A percentile compares a stretch with the other conserved stretches of the same genome.
phyloP scores from a whole-genome alignment of 345 rosid genomes.

The Lepidium aucheri region DNA sequence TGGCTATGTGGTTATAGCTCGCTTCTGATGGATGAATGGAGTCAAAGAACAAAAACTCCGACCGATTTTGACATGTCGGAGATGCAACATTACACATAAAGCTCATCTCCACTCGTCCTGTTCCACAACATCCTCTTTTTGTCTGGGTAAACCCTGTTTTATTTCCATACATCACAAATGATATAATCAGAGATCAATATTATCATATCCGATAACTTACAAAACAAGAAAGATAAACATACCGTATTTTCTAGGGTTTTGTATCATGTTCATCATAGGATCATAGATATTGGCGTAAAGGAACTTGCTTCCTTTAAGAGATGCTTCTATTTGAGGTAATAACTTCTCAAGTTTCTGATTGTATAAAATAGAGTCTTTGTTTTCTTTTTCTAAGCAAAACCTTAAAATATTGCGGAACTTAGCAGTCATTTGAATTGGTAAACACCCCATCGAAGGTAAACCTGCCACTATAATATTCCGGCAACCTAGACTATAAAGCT shows the following conservation, averaged over 20 bases:
- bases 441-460: conserved; percentile 56
- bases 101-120: conserved; percentile 29
- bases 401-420: conserved; percentile 2
- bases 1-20: conserved; percentile 17
- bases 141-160: conserved; percentile 39
- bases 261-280: conserved; percentile 34
- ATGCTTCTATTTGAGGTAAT: conserved; percentile 23
- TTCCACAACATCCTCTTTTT: conserved; percentile 43
- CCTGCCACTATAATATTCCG: conserved; percentile 41
- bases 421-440: conserved; percentile 44
- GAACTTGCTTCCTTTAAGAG: conserved; percentile 39
- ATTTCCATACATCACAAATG: not conserved
- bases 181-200: no score
- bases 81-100: conserved; percentile 29
- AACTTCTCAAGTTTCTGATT: conserved; percentile 37
- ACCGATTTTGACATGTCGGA: conserved; percentile 23
- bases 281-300: conserved; percentile 30
- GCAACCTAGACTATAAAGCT: conserved; percentile 36
- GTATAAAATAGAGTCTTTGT: conserved; percentile 36
- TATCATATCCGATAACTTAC: not conserved
- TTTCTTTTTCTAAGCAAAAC: conserved; percentile 39
- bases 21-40: conserved; percentile 41
- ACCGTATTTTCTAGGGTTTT: conserved; percentile 42
- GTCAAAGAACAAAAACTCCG: conserved; percentile 43
- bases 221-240: not conserved